Base-by-base conservation (phyloP, 768 basidiomycete species). In the Kondoa malvinella region DNA sequence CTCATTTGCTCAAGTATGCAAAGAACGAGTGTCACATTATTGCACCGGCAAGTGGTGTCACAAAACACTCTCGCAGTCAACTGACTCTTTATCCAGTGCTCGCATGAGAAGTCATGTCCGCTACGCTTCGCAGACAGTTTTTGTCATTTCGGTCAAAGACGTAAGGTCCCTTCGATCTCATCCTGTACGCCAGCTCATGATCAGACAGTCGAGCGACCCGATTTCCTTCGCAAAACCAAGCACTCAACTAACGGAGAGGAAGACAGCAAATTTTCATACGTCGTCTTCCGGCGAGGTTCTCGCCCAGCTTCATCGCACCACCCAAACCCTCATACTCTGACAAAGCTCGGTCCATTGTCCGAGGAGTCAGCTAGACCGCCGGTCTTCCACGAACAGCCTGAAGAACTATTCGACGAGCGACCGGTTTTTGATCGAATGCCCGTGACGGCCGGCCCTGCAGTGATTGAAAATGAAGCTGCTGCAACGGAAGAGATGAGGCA, bases 41-140 rank as follows among this genome's bases (percentile, higher is more conserved):
- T 63, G 91, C 91, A 65, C 91, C 91, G 31, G 89, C 91, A 76
- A 76, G 86, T 77, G 71, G 33, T 29, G 58, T 70, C n/a, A n/a
- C n/a, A n/a, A n/a, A n/a, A 68, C 56, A 67, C 62, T 34, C 65
- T 70, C 66, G 66, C 66, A 25, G 1, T 14, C 3, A 50, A 63
- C 56, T 57, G 21, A 26, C 61, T 58, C 21, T 57, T 8, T 32
- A 66, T 74, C 16, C 74, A 92, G 86, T 97, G 94, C 74, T 89
- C 94, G 15, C 94, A 97, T 73, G 92, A 97, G 75, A 81, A 81
- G 27, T 79, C 80, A 57, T 96, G 94, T 76, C 92, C 94, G 1
- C 78, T 96, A 3, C 74, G 73, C 17, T 30, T 81, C 15, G 76
- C 75, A 1, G 71, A 72, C 17, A 72, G 77, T 27, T 73, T 72